These are phyloP conservation scores for Diutina scorzettiae DNA, from an alignment of 1,139 yeast species.

Conservation along the genomic window DNA sequence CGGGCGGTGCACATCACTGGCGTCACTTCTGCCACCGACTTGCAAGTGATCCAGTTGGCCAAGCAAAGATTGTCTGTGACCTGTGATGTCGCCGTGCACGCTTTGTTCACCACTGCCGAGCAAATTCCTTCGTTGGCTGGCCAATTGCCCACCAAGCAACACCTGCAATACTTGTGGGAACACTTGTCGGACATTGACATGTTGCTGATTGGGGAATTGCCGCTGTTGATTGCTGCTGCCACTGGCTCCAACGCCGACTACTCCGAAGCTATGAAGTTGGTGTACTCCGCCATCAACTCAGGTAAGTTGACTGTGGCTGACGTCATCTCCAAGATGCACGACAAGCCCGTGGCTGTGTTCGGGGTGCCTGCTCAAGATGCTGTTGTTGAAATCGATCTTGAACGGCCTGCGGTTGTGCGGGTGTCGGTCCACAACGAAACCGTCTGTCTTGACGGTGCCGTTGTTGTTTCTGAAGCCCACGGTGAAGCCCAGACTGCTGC, in stretches of 20 bases:
- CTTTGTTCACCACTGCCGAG: constrained; percentile 53
- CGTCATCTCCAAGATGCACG: constrained; percentile 62
- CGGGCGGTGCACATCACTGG: constrained; percentile 85
- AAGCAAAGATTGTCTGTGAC: constrained; percentile 78
- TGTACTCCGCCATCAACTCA: constrained; percentile 68
- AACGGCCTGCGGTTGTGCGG: constrained; percentile 68
- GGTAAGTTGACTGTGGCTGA: constrained; percentile 65
- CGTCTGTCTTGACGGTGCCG: constrained; percentile 71
- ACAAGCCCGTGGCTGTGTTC: constrained; percentile 74
- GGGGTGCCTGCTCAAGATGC: constrained; percentile 75
- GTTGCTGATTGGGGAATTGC: constrained; percentile 76
- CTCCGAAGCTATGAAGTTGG: constrained; percentile 69
- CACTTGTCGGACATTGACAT: constrained; percentile 65
- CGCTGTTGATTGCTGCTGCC: constrained; percentile 59
- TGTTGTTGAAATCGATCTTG: constrained; percentile 71
- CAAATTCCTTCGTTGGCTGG: constrained; percentile 26
- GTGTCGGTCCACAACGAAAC: constrained; percentile 72
- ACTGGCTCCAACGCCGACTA: constrained; percentile 46
- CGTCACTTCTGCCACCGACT: constrained; percentile 70
- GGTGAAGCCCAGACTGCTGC: constrained; percentile 10
- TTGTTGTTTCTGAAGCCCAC: constrained; percentile 28
- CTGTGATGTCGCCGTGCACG: constrained; percentile 77
- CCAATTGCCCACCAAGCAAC: constrained; percentile 67
- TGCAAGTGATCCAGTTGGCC: constrained; percentile 75
- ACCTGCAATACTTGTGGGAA: constrained; percentile 77